Evolutionary conservation across 2,329 filamentous ascomycete genomes (phyloP), one percentile per base, ranked within the genome.

Genomic region (Diaporthe helianthi): DNA sequence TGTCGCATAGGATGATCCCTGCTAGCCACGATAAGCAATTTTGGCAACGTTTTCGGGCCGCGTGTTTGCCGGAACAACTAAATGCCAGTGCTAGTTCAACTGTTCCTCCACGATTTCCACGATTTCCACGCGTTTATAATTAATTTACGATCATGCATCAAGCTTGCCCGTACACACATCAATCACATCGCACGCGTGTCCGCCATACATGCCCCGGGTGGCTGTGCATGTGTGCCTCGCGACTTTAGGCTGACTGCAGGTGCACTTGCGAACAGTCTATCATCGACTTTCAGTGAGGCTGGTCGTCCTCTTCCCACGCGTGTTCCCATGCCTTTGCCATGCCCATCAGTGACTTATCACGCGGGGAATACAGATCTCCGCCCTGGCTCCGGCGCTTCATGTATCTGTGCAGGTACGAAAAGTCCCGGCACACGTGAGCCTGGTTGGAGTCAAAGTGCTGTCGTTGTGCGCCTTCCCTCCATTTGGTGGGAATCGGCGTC

Each of bases 371-470:
- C 17, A 71, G 22, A 19, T 69, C 69, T 6, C 69, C 69, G 22
- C 53, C 63, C 1, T 29, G 15, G n/a, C 63, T 58, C 22, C 69
- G 67, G 19, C 67, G 44, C 54, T 33, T 60, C 49, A 69, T 49
- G 31, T 63, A 71, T 26, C 41, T 55, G 33, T 58, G 69, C 54
- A 71, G 49, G 33, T 67, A 67, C 2, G 53, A 51, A 26, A 74
- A 74, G 49, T 72, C 69, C 9, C 74, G 68, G 52, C 74, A 75
- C 3, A 74, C 74, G 22, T 75, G 74, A 38, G 69, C 70, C 19
- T 73, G 69, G 33, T 74, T 73, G n/a, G 73, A 73, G 44, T 73
- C 73, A 38, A 73, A 65, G 52, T 75, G 73, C 29, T 73, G 74
- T 26, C 73, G 71, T 2, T 70, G 69, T 1, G 71, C 71, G 10